Conservation (phyloP, 2,329 filamentous ascomycete genomes). For the Polychaeton citri region DNA sequence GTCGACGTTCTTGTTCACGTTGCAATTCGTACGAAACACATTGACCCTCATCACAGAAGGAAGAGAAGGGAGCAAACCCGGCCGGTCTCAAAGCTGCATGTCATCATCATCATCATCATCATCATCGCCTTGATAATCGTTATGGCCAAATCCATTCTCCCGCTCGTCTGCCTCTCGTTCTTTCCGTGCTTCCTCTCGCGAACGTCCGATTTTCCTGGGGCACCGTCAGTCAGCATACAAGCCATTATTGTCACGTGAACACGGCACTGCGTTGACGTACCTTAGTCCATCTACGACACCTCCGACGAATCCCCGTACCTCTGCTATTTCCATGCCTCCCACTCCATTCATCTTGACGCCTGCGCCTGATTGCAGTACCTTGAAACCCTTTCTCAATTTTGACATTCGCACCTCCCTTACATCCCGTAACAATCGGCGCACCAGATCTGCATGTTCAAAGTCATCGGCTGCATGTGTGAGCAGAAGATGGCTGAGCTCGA, state of each 20-base stretch:
- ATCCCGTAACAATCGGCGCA: conserved; percentile 64
- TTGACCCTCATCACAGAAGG: too few relatives aligned
- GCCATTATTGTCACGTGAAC: conserved; percentile 5
- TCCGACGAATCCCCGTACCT: conserved; percentile 69
- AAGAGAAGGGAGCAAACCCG: too few relatives aligned
- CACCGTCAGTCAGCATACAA: conserved; percentile 1
- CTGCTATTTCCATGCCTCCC: conserved; percentile 83
- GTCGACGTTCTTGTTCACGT: too few relatives aligned
- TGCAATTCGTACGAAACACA: too few relatives aligned
- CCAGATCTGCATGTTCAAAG: conserved; percentile 57
- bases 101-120: conserved; percentile 50
- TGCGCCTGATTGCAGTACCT: conserved; percentile 55
- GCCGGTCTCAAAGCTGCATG: conserved; percentile 30
- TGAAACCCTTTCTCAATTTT: conserved; percentile 68
- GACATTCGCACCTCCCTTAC: conserved; percentile 77
- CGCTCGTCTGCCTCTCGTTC: conserved; percentile 63
- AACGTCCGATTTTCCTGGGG: conserved; percentile 61
- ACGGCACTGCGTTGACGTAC: conserved; percentile 25
- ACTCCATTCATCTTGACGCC: conserved; percentile 69
- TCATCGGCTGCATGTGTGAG: conserved; percentile 78
- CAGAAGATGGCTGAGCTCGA: conserved; percentile 78
- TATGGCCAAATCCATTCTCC: conserved; percentile 39
- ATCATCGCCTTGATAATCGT: conserved; percentile 14
- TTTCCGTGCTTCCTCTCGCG: conserved; percentile 60
- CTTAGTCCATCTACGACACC: conserved; percentile 77